Conservation (phyloP, 2,329 filamentous ascomycete species). For the Bipolaris gigantea region DNA sequence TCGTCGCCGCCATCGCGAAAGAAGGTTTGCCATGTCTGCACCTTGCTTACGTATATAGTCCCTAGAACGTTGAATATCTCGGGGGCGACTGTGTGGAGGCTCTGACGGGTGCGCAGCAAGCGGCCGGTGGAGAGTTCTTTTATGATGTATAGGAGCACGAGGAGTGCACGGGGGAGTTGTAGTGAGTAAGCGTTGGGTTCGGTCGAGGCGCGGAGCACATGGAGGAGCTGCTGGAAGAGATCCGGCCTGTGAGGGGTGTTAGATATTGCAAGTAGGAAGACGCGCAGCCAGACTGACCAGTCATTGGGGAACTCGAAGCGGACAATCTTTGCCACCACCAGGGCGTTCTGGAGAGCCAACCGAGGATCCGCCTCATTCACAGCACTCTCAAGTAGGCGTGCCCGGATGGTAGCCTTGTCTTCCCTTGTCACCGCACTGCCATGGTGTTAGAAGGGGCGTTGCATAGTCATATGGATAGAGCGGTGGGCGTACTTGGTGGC, state of each 20-base stretch:
- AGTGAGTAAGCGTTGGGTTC: constrained; percentile 60
- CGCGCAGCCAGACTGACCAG: constrained; percentile 59
- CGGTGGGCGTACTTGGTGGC: constrained; percentile 60
- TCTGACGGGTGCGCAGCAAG: constrained; percentile 72
- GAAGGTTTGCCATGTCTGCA: constrained; percentile 67
- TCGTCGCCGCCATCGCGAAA: constrained; percentile 61
- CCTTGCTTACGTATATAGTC: constrained; percentile 75
- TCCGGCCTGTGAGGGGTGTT: constrained; percentile 36
- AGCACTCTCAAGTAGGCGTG: constrained; percentile 73
- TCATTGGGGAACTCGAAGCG: constrained; percentile 86
- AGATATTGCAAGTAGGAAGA: constrained; percentile 6
- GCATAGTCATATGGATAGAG: neutral
- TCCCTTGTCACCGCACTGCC: constrained; percentile 62
- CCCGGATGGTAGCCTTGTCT: constrained; percentile 77
- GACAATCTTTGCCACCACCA: constrained; percentile 84
- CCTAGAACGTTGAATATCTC: constrained; percentile 81
- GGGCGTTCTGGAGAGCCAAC: constrained; percentile 82
- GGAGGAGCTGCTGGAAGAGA: constrained; percentile 46
- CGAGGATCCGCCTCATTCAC: constrained; percentile 74
- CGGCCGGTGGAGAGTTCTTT: constrained; percentile 87
- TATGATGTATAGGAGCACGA: constrained; percentile 80
- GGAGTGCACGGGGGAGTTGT: constrained; percentile 71
- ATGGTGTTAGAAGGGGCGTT: constrained; percentile 11
- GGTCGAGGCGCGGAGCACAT: constrained; percentile 62
- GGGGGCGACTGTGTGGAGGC: constrained; percentile 75